Evolutionary conservation across 306 rosid genomes (phyloP), one percentile per base, ranked within the genome.

Genomic region (Prunus campanulata): DNA sequence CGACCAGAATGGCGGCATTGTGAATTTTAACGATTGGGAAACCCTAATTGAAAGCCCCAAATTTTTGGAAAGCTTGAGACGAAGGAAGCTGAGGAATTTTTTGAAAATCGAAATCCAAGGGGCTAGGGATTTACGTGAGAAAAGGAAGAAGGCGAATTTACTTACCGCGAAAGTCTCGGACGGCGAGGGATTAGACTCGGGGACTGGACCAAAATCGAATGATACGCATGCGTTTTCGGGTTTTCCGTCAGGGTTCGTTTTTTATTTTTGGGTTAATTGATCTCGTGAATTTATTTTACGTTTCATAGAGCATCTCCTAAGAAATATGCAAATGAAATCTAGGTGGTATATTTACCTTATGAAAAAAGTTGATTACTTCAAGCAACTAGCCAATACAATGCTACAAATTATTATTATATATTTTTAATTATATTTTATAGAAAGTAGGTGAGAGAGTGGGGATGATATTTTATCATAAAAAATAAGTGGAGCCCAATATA

Each of bases 1-100:
- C 61, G 91, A 89, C 71, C 84, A 78, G 78, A 86, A 89, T 71
- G 90, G 93, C 76, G 91, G 89, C 97, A 92, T 92, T 85, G 83
- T 52, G 15, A 30, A 70, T 70, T 44, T 42, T 18, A 44, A 54
- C 11, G 75, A 73, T 60, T 19, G 76, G 66, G 3, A 68, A 72
- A 50, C 75, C 80, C 76, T 71, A 83, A 70, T 50, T 19, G 3
- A 24, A 69, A 35, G 42, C 29, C 66, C 74, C 27, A 29, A 55
- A 47, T 54, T 18, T 49, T 46, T 19, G 63, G 64, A 63, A 19
- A 64, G 20, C 13, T 10, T 35, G 25, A 8, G 66, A 46, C 16
- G 11, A 5, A 16, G 24, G 49, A 72, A 44, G 60, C 7, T 8
- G 56, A 39, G 22, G 35, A 57, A 47, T 25, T 55, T 54, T 15